Base-by-base conservation (phyloP, 495 filamentous ascomycete genomes). In the Penicillium riverlandense region DNA sequence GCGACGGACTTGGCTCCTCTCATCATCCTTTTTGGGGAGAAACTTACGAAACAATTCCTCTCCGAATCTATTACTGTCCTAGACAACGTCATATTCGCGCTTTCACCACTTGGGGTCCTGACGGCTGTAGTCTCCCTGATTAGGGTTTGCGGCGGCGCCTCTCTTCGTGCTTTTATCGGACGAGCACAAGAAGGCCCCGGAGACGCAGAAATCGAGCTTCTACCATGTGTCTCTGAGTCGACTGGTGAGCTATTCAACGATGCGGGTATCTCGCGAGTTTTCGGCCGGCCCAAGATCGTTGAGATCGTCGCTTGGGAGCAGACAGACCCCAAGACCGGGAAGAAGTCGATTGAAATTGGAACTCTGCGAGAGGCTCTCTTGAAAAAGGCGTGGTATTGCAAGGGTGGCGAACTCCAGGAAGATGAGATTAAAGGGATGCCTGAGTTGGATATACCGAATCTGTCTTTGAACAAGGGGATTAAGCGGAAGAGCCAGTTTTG, bases 21-120 rank as follows among this genome's bases (percentile, higher is more conserved):
- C 0, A 66, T 81, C 29, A 59, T 71, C 9, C 65, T 79, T 0
- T 81, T 81, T 39, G 77, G 78, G 1, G 78, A 80, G 36, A 59
- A 68, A 34, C 63, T 82, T 27, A 74, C 77, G 1, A 76, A 67
- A 48, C 78, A 83, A 55, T 81, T 74, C 43, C 67, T 82, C 37
- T 78, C 74, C 43, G 70, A 79, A 43, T 68, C 70, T 1, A 67
- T 67, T 16, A 66, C 56, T 22, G 53, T 63, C 37, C 45, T 73
- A 0, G 78, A 82, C 38, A 70, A 75, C 44, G 46, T 80, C 11
- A 75, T 80, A 7, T 73, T 80, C 35, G 70, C 76, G 0, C 64
- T 79, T 35, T 69, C 65, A 1, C 76, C 77, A 2, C 58, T 79
- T 6, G 78, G 78, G 7, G 71, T 80, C 12, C 54, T 80, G 32